phyloP scores from a whole-genome alignment of 345 rosid genomes.

The Eucalyptus erythrocorys region DNA sequence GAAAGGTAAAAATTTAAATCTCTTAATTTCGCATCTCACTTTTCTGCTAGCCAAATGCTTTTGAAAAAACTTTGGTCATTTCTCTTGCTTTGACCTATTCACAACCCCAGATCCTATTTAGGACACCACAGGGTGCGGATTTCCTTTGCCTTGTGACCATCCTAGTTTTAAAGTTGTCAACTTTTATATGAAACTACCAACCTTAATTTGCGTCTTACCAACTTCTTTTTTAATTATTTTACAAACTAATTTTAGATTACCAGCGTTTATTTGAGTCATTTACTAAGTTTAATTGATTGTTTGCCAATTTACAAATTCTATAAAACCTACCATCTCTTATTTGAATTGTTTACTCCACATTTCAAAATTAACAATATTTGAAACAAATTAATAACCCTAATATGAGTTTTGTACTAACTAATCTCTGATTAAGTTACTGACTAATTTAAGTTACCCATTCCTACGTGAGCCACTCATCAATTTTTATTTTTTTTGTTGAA shows the following conservation, averaged over 20 bases:
- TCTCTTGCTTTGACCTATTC: background rate
- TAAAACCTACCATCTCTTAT: no score
- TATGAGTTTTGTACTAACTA: background rate
- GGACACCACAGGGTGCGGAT: background rate
- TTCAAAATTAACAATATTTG: background rate
- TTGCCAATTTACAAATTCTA: background rate
- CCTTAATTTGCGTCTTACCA: background rate
- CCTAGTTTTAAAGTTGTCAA: background rate
- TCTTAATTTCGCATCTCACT: no score
- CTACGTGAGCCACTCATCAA: background rate
- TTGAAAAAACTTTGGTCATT: no score
- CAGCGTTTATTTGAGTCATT: background rate
- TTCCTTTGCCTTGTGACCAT: background rate
- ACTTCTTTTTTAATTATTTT: no score
- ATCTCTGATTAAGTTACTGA: background rate
- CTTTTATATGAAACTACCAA: background rate
- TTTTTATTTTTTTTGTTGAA: no score
- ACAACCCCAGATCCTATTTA: fast-evolving
- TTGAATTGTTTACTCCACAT: background rate
- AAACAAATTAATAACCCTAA: background rate
- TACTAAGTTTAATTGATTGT: background rate
- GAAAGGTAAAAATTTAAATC: background rate
- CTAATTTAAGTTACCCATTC: background rate
- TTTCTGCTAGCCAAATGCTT: no score
- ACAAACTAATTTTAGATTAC: background rate